Conservation (phyloP, 2,329 filamentous ascomycete species). For the Cladosporium sp. region DNA sequence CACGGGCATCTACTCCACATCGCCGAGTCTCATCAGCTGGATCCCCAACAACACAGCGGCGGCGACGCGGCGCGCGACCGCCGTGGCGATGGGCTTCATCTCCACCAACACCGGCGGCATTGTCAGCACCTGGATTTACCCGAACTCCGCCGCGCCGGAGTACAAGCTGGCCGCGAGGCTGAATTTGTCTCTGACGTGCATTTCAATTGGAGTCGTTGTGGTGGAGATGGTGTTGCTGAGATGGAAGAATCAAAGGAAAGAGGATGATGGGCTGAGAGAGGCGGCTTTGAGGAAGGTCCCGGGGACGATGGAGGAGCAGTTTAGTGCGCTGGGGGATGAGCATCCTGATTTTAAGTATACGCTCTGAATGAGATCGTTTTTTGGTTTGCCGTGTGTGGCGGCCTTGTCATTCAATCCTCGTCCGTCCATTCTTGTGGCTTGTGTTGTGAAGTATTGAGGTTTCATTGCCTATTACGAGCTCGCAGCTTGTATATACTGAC, state of each 20-base stretch:
- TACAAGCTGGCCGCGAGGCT: constrained; percentile 6
- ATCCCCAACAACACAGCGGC: constrained; percentile 82
- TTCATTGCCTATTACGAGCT: too few relatives aligned
- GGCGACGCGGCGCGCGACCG: constrained; percentile 83
- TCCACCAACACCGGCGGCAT: neutral
- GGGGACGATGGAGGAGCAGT: constrained; percentile 36
- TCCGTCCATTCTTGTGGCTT: too few relatives aligned
- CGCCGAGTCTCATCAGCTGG: constrained; percentile 85
- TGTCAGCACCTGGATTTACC: constrained; percentile 4
- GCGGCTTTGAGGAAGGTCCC: constrained; percentile 27
- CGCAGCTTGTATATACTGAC: too few relatives aligned
- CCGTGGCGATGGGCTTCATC: constrained; percentile 72
- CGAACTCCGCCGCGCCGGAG: neutral
- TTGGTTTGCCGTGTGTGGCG: neutral
- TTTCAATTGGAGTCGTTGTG: constrained; percentile 61
- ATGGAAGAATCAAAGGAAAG: constrained; percentile 62
- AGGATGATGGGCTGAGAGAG: constrained; percentile 59
- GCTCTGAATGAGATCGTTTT: constrained; percentile 10
- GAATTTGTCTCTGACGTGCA: constrained; percentile 34
- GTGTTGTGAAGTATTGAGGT: too few relatives aligned
- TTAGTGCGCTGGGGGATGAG: constrained; percentile 64
- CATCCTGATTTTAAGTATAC: constrained; percentile 37
- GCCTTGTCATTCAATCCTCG: too few relatives aligned
- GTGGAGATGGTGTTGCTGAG: constrained; percentile 67
- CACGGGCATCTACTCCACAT: constrained; percentile 81